phyloP scores from a whole-genome alignment of 1,139 yeast species.

The Protomyces arabidopsidicola region DNA sequence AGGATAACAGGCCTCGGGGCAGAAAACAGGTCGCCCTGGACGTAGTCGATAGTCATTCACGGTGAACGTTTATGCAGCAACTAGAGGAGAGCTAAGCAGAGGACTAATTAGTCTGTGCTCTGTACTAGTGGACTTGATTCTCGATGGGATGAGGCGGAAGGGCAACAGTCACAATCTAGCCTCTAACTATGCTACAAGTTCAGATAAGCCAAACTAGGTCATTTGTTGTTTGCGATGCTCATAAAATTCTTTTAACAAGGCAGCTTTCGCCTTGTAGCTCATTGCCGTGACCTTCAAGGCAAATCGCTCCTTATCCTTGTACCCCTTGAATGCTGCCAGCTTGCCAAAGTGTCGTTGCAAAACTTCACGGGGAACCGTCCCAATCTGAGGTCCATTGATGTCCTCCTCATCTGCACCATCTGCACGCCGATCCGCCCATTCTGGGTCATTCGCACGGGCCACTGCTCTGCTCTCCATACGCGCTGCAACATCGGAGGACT shows the following conservation, averaged over 20 bases:
- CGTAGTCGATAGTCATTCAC: constrained; percentile 5
- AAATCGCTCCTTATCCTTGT: constrained; percentile 21
- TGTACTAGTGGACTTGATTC: no score
- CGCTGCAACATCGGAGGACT: background rate
- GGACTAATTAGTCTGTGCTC: no score
- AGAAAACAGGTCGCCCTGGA: constrained; percentile 2
- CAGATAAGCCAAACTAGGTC: no score
- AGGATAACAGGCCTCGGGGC: constrained; percentile 2
- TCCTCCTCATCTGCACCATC: background rate
- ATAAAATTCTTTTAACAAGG: constrained; percentile 21
- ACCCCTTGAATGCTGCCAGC: constrained; percentile 26
- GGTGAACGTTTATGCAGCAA: no score
- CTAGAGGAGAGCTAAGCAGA: no score
- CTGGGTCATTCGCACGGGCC: background rate
- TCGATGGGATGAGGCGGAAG: no score
- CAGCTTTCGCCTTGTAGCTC: constrained; percentile 2
- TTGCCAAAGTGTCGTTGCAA: constrained; percentile 23
- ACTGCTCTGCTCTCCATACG: background rate
- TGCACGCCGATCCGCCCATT: background rate
- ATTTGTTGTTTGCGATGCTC: background rate
- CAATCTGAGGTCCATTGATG: background rate
- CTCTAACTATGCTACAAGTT: no score
- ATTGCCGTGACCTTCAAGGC: constrained; percentile 25
- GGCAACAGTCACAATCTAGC: no score
- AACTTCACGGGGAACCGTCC: constrained; percentile 10